A percentile compares a stretch with the other conserved stretches of the same genome.
phyloP scores from a whole-genome alignment of 2,329 filamentous ascomycete species.

The Parafenestella ontariensis region DNA sequence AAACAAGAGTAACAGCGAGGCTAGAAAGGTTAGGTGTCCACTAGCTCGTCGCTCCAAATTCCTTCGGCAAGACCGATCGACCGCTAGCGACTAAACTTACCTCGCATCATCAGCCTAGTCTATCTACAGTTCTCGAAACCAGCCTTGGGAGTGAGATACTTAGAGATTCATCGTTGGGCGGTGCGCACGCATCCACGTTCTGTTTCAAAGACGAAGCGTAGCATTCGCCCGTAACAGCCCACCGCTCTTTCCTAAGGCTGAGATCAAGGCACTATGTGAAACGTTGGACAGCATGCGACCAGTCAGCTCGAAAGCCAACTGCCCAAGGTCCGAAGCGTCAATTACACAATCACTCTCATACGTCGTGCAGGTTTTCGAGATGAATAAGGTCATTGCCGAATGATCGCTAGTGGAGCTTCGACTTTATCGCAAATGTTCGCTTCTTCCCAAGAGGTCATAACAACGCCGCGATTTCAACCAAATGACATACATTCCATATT shows the following conservation, averaged over 20 bases:
- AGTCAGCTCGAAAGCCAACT: neutral
- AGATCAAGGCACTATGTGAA: conserved; percentile 5
- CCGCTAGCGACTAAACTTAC: neutral
- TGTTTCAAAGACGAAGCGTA: neutral
- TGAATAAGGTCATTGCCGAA: neutral
- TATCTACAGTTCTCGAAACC: neutral
- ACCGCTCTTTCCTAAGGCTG: conserved; percentile 9
- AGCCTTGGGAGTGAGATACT: too few relatives aligned
- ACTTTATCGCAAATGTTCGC: neutral
- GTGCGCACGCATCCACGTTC: neutral
- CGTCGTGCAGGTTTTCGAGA: neutral
- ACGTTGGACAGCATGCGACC: conserved; percentile 9
- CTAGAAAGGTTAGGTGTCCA: neutral
- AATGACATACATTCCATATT: neutral
- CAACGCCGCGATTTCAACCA: neutral
- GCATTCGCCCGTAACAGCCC: neutral
- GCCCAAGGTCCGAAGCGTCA: neutral
- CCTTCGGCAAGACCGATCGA: neutral
- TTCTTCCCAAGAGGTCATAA: too few relatives aligned
- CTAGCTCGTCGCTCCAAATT: neutral
- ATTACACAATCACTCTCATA: neutral
- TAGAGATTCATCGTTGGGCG: too few relatives aligned
- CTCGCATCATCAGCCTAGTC: neutral
- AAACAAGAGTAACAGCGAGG: conserved; percentile 1
- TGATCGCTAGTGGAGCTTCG: neutral